Base-by-base conservation (phyloP, 2,329 filamentous ascomycete genomes). In the Hymenoscyphus fructigenus region DNA sequence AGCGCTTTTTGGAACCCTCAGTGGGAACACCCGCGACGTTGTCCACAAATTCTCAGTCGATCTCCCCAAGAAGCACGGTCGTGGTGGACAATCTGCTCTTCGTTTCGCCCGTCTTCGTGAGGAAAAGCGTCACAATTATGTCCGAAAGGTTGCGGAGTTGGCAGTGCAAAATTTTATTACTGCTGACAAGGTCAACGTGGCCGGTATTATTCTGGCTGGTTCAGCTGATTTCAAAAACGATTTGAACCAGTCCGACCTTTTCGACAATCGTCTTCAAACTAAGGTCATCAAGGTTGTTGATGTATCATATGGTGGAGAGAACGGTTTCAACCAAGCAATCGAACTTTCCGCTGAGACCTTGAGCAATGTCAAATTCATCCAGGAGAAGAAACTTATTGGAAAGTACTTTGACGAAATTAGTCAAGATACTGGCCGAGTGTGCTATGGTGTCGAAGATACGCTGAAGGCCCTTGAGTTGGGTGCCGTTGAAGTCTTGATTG, bases 281-380 rank as follows among this genome's bases (percentile, higher is more conserved):
- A 99, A 99, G 85, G 95, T 99, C 75, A 98, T 99, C 86, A 99
- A 99, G 83, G 91, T 99, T 56, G 96, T 99, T 41, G 95, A 99
- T 78, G 96, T 99, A 56, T 98, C 94, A 15, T 99, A 99, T 75
- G 95, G 95, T 78, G 95, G 95, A 73, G 96, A 99, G 82, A 98
- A 98, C 83, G 95, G 95, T 57, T 99, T 99, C 86, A 99, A 99
- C 83, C 96, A 99, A 82, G 95, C 95, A 66, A 99, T 99, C 70
- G 95, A 99, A 77, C 81, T 99, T 74, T 90, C 95, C 29, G 87
- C 93, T 7, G 96, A 99, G 84, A 99, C 95, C 7, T 86, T 99
- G 58, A 91, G 93, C 80, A 99, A 98, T 77, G 95, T 99, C 86
- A 99, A 99, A 82, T 99, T 99, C 79, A 97, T 99, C 78, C 95